A percentile compares a stretch with the other conserved stretches of the same genome.
Conservation (phyloP, 2,329 filamentous ascomycete genomes). For the Trichoderma atroviride region DNA sequence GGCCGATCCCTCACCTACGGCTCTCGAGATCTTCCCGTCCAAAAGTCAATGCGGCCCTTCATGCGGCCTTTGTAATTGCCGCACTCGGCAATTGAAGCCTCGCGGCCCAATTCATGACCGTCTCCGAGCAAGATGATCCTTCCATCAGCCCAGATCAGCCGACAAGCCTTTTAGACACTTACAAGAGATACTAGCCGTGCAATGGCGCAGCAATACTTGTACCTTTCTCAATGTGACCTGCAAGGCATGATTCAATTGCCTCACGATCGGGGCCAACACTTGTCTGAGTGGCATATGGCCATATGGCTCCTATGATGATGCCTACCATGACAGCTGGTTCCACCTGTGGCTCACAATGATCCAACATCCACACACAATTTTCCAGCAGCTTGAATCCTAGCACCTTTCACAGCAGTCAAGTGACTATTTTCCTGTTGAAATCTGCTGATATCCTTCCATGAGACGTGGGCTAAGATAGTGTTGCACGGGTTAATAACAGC, state of each 20-base stretch:
- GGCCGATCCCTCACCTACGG: constrained; percentile 3
- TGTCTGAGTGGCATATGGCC: neutral
- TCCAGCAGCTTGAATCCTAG: constrained; percentile 31
- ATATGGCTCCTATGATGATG: neutral
- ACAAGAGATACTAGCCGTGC: neutral
- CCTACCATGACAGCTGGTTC: neutral
- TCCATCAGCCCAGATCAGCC: constrained; percentile 9
- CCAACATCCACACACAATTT: constrained; percentile 13
- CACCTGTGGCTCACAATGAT: constrained; percentile 3
- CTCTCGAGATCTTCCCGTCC: constrained; percentile 26
- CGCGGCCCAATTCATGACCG: neutral
- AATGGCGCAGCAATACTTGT: constrained; percentile 19
- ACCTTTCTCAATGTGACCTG: neutral
- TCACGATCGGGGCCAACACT: neutral
- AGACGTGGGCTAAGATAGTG: neutral
- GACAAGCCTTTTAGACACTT: neutral
- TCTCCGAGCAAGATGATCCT: constrained; percentile 7
- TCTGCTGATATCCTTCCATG: neutral
- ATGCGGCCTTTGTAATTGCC: constrained; percentile 26
- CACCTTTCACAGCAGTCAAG: constrained; percentile 38
- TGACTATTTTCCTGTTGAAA: constrained; percentile 30
- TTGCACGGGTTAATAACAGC: neutral
- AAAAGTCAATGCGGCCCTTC: constrained; percentile 27
- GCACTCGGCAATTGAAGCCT: constrained; percentile 19
- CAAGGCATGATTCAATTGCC: constrained; percentile 12